phyloP scores from a whole-genome alignment of 2,329 filamentous ascomycete species.

The Diaporthe citri region DNA sequence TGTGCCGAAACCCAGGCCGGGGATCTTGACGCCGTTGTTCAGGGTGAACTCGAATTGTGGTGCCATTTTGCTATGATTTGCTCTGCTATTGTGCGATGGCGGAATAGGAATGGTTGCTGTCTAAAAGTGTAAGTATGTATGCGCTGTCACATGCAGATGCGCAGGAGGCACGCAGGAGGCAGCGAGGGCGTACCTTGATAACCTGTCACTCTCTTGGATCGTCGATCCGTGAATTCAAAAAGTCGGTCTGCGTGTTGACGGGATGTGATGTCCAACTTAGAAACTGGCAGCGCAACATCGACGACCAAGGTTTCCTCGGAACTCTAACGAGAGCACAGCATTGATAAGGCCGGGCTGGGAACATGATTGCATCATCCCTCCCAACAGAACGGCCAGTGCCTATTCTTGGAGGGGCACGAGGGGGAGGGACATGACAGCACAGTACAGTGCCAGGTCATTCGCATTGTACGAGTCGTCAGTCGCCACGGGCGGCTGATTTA shows the following conservation, averaged over 20 bases:
- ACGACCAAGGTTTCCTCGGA: conserved; percentile 18
- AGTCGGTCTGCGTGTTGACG: conserved; percentile 34
- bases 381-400: conserved; percentile 24
- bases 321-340: conserved; percentile 30
- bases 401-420: not conserved
- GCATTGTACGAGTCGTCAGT: conserved; percentile 25
- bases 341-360: conserved; percentile 34
- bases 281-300: not conserved
- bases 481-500: conserved; percentile 35
- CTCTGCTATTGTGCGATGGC: not conserved
- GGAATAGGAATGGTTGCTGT: conserved; percentile 8
- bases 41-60: conserved; percentile 55
- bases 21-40: conserved; percentile 69
- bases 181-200: conserved; percentile 22
- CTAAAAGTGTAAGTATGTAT: conserved; percentile 24
- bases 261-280: conserved; percentile 22
- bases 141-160: conserved; percentile 29
- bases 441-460: conserved; percentile 31
- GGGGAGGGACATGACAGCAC: not conserved
- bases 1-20: conserved; percentile 74
- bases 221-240: conserved; percentile 39
- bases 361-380: conserved; percentile 36
- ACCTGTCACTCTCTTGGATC: conserved; percentile 40
- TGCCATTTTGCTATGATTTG: conserved; percentile 40
- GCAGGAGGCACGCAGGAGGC: conserved; percentile 25